Evolutionary conservation across 176 grass and related monocot genomes (phyloP), one percentile per base, ranked within the genome.

Genomic region (Melocanna baccifera): DNA sequence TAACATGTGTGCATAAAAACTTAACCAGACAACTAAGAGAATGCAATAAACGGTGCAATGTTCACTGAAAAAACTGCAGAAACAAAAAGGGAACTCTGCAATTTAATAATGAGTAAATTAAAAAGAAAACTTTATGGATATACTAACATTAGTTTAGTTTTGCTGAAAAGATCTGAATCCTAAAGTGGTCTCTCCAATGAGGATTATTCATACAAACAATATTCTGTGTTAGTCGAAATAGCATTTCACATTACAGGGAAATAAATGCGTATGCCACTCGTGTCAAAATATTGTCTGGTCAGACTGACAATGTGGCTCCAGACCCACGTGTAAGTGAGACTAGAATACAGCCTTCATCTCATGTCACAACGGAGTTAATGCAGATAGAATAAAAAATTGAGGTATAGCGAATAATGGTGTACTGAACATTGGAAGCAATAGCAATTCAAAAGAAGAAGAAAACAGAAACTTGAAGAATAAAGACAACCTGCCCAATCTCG

Each of bases 401-500:
- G 34, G 30, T 32, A 9, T 13, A 71, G 43, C 56, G 25, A 57
- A 13, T 50, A 79, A 43, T 23, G 77, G 23, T 34, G 12, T 73
- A 66, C 26, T 76, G 53, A 82, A 19, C 7, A 81, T 23, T 19
- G 2, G 12, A 74, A 20, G 14, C 2, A 20, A 45, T 62, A 61
- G 19, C 10, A 76, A 23, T 64, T 81, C 1, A 20, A 7, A 25
- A 22, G n/a, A 36, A 80, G 8, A 28, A 81, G 22, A 14, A 72
- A 64, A 90, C 4, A 47, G 2, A 25, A 62, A 62, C 18, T 57
- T 72, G 20, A 43, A 62, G 47, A 72, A 66, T 43, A 77, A 45
- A 46, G 28, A 42, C 18, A 47, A 95, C 96, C 91, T 93, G 96
- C 9, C 92, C 96, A 71, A 95, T 86, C 89, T 98, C 96, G 67